Percentiles rank a stretch among this genome's conserved stretches.
Evolutionary conservation across 2,329 filamentous ascomycete genomes (phyloP).

Genomic region (Fusarium dlaminii): DNA sequence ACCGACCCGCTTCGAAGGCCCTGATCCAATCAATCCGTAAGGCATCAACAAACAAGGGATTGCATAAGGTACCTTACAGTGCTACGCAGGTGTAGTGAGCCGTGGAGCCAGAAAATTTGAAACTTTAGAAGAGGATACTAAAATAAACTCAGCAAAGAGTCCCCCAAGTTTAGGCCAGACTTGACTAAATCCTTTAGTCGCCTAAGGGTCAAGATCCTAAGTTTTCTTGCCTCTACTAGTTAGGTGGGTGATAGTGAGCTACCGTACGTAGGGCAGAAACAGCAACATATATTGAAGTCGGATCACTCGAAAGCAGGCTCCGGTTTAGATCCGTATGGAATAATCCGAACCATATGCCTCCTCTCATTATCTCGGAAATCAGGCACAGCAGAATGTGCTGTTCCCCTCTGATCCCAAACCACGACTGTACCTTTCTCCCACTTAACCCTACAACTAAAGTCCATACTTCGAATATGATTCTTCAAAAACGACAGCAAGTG

Average conservation of each 20-base stretch:
- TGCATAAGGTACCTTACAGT: not conserved
- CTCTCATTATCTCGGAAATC: conserved; percentile 45
- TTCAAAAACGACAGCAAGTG: conserved; percentile 42
- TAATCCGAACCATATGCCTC: conserved; percentile 45
- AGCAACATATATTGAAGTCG: too few species aligned
- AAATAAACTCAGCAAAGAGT: too few species aligned
- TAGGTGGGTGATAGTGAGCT: too few species aligned
- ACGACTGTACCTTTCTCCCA: conserved; percentile 46
- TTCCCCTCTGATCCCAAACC: conserved; percentile 44
- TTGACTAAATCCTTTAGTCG: too few species aligned
- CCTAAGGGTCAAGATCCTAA: too few species aligned
- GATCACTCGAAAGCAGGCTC: conserved; percentile 10
- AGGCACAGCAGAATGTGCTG: conserved; percentile 43
- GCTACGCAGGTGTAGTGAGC: not conserved
- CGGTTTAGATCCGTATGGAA: conserved; percentile 43
- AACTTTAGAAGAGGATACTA: too few species aligned
- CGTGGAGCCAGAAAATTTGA: too few species aligned
- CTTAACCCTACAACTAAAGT: conserved; percentile 43
- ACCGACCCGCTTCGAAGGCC: accelerated
- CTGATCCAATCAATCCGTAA: not conserved
- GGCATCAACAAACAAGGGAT: not conserved
- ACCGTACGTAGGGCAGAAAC: too few species aligned
- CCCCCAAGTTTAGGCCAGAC: too few species aligned
- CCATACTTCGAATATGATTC: conserved; percentile 44
- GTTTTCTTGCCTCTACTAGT: too few species aligned